Evolutionary conservation across 2,329 filamentous ascomycete species (phyloP).

Genomic region (Dothideomycetes sp.): DNA sequence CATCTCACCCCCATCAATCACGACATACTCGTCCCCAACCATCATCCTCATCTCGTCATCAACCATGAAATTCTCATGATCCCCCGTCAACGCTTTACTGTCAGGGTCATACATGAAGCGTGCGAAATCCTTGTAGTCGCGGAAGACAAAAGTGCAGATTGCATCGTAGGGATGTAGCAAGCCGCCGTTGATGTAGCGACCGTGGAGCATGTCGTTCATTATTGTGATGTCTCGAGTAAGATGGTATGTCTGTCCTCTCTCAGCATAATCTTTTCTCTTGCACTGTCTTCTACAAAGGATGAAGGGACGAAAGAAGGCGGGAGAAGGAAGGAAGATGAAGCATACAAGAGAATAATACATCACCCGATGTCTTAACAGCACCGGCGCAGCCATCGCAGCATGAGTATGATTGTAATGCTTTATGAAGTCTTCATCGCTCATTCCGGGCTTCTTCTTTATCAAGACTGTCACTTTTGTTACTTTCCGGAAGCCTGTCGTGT

Average conservation of each 20-base stretch:
- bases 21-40: slow-evolving; percentile 34
- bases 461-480: slow-evolving; percentile 35
- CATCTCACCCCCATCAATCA: slow-evolving; percentile 25
- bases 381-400: slow-evolving; percentile 31
- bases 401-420: slow-evolving; percentile 35
- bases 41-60: slow-evolving; percentile 31
- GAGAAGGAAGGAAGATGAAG: no score
- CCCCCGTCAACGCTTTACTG: slow-evolving; percentile 26
- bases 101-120: slow-evolving; percentile 36
- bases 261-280: no score
- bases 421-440: slow-evolving; percentile 34
- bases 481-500: slow-evolving; percentile 34
- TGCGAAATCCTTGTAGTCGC: slow-evolving; percentile 33
- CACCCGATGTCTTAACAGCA: slow-evolving; percentile 31
- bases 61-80: slow-evolving; percentile 26
- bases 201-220: slow-evolving; percentile 34
- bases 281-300: no score
- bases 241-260: slow-evolving; percentile 31
- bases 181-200: no score
- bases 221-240: slow-evolving; percentile 32
- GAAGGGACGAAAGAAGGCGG: no score
- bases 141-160: slow-evolving; percentile 38
- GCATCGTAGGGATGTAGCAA: slow-evolving; percentile 35
- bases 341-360: slow-evolving; percentile 35
- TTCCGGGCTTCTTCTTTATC: slow-evolving; percentile 35